phyloP scores from a whole-genome alignment of 2,329 filamentous ascomycete species.

The Akanthomyces dipterigenus region DNA sequence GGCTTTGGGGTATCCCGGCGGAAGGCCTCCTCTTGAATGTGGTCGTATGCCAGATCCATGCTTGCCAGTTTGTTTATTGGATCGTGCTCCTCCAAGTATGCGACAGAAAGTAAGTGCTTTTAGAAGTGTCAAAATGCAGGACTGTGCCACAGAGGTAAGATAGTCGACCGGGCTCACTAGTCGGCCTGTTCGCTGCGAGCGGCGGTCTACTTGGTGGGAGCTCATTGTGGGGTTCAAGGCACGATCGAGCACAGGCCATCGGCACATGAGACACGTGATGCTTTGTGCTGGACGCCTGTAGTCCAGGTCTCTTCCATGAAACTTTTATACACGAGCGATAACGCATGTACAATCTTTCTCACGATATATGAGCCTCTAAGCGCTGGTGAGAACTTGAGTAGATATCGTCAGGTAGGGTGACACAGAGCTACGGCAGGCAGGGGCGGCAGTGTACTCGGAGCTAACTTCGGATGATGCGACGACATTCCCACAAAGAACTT shows the following conservation, averaged over 20 bases:
- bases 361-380: no score
- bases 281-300: not conserved
- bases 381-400: no score
- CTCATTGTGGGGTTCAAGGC: constrained; percentile 6
- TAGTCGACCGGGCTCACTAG: not conserved
- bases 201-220: not conserved
- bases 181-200: not conserved
- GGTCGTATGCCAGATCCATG: constrained; percentile 98
- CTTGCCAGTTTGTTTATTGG: constrained; percentile 4
- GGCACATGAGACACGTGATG: not conserved
- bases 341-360: no score
- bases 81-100: not conserved
- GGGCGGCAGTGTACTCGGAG: not conserved
- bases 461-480: no score
- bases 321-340: no score
- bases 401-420: not conserved
- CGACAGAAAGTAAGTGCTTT: not conserved
- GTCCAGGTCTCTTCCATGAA: no score
- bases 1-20: constrained; percentile 45
- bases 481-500: no score
- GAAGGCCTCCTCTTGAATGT: constrained; percentile 80
- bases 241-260: constrained; percentile 10
- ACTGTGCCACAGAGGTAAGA: not conserved
- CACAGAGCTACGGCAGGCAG: not conserved
- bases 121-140: not conserved